phyloP scores from a whole-genome alignment of 1,284 basidiomycete genomes.

The Cutaneotrichosporon dermatis region DNA sequence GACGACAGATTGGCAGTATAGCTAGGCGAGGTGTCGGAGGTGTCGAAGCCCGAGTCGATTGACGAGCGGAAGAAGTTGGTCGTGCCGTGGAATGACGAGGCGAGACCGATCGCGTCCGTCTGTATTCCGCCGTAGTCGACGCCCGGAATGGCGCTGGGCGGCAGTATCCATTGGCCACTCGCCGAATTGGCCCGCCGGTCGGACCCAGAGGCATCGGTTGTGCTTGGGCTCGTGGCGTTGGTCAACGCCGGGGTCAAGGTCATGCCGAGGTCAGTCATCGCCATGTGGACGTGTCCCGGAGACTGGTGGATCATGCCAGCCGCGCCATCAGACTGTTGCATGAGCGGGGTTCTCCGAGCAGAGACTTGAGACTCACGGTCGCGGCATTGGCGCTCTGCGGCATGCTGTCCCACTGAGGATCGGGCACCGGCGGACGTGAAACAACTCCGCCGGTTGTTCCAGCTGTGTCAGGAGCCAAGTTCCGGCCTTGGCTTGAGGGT shows the following conservation, averaged over 20 bases:
- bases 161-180: conserved; percentile 8
- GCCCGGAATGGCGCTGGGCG: background rate
- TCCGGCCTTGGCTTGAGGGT: background rate
- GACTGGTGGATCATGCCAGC: conserved; percentile 7
- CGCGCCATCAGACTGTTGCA: no score
- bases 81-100: background rate
- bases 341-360: no score
- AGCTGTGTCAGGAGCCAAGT: background rate
- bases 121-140: background rate
- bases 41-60: background rate
- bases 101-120: background rate
- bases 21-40: conserved; percentile 2
- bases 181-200: conserved; percentile 5
- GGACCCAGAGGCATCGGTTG: conserved; percentile 9
- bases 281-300: background rate
- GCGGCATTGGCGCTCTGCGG: background rate
- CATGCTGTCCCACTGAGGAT: conserved; percentile 5
- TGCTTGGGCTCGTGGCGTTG: conserved; percentile 32
- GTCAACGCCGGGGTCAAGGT: conserved; percentile 37
- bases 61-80: background rate
- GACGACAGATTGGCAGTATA: background rate
- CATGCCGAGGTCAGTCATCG: conserved; percentile 31
- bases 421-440: conserved; percentile 6
- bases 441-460: background rate
- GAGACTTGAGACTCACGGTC: background rate